Conservation (phyloP, 805 yeast species). For the Peterozyma toletana region DNA sequence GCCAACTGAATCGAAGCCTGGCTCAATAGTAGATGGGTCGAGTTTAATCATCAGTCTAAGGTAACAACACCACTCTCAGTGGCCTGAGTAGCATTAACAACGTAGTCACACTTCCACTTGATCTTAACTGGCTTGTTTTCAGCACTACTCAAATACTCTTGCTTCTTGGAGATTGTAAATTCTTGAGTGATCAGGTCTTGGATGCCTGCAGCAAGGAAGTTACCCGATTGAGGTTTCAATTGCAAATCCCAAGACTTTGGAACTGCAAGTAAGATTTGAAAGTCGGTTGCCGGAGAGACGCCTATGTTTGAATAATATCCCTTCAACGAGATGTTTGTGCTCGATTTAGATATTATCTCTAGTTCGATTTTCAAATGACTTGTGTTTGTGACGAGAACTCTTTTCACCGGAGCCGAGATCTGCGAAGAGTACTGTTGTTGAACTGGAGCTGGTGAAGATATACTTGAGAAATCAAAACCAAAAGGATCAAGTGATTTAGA, state of each 20-base stretch:
- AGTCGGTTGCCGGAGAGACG: constrained; percentile 34
- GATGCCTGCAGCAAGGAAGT: constrained; percentile 38
- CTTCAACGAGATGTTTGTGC: constrained; percentile 32
- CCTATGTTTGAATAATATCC: constrained; percentile 46
- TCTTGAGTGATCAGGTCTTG: constrained; percentile 48
- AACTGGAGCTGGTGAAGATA: constrained; percentile 1
- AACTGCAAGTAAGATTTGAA: constrained; percentile 63
- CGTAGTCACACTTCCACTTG: constrained; percentile 67
- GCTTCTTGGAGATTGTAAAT: constrained; percentile 27
- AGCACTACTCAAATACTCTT: constrained; percentile 18
- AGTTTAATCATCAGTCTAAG: neutral
- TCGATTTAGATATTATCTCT: constrained; percentile 27
- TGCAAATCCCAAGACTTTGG: constrained; percentile 55
- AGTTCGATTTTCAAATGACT: constrained; percentile 41
- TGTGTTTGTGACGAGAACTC: constrained; percentile 32
- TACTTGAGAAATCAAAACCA: constrained; percentile 20
- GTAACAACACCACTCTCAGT: constrained; percentile 52
- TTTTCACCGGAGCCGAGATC: neutral
- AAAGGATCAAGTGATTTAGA: constrained; percentile 21
- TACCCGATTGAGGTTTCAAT: constrained; percentile 57
- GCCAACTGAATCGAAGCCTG: too few relatives aligned
- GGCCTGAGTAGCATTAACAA: constrained; percentile 34
- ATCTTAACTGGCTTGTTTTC: constrained; percentile 43
- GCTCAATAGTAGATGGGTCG: too few relatives aligned
- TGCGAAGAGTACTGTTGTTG: neutral